phyloP scores from a whole-genome alignment of 106 monocot species.

The Amphibolis antarctica region DNA sequence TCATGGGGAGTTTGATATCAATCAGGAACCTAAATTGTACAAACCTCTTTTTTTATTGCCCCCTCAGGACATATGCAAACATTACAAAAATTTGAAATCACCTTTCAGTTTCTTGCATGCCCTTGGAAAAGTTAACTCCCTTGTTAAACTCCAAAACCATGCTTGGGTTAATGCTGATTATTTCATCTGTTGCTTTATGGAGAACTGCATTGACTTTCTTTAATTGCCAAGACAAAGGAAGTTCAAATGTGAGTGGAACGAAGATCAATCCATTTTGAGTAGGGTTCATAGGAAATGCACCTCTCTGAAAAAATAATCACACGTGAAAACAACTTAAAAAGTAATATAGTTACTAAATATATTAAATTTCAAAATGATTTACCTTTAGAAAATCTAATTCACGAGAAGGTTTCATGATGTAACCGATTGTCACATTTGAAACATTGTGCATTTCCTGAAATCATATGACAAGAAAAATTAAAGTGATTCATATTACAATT shows the following conservation, averaged over 20 bases:
- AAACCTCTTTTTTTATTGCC: too few species aligned
- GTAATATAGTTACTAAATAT: neutral
- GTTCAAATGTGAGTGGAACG: constrained; percentile 64
- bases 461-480: neutral
- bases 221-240: constrained; percentile 60
- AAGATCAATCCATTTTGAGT: constrained; percentile 63
- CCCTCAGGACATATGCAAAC: neutral
- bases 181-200: constrained; percentile 98
- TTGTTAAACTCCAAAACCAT: constrained; percentile 32
- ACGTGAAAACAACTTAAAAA: constrained; percentile 1
- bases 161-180: constrained; percentile 43
- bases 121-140: constrained; percentile 55
- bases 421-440: constrained; percentile 42
- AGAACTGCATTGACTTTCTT: constrained; percentile 73
- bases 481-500: neutral
- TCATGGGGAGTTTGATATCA: too few species aligned
- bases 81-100: constrained; percentile 1
- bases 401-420: constrained; percentile 88
- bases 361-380: constrained; percentile 19
- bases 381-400: constrained; percentile 88
- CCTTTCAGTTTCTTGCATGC: constrained; percentile 74
- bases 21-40: too few species aligned
- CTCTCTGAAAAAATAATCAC: constrained; percentile 54
- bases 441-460: constrained; percentile 27
- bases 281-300: constrained; percentile 71